Conservation (phyloP, 2,329 filamentous ascomycete species). For the Colletotrichum noveboracense region DNA sequence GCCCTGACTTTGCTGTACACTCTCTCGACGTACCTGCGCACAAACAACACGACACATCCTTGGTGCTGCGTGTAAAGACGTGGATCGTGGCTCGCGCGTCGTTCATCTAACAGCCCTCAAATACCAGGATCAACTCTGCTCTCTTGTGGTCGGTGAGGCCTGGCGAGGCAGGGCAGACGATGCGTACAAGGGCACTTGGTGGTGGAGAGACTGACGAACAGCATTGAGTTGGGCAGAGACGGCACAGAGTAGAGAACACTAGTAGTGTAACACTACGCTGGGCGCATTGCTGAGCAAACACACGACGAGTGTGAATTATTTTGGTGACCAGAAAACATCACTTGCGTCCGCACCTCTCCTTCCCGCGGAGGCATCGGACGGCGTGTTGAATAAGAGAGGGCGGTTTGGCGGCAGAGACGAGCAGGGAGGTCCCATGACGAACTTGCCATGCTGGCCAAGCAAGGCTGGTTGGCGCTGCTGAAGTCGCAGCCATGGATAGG, state of each 20-base stretch:
- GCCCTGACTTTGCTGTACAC: background rate
- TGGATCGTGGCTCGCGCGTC: background rate
- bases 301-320: background rate
- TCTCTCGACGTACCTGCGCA: background rate
- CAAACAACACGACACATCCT: background rate
- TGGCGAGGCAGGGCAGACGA: background rate
- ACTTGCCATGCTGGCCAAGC: constrained; percentile 2
- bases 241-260: background rate
- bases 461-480: constrained; percentile 1
- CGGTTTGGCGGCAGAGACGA: background rate
- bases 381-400: background rate
- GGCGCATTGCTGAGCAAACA: background rate
- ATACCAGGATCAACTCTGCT: constrained; percentile 4
- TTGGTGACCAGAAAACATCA: background rate
- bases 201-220: background rate
- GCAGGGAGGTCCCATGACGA: constrained; percentile 6
- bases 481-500: background rate
- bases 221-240: constrained; percentile 8
- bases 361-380: background rate
- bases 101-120: background rate
- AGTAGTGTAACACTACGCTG: background rate
- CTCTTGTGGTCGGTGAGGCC: constrained; percentile 1
- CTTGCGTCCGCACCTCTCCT: background rate
- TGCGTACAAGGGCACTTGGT: background rate
- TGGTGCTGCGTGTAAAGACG: background rate